Evolutionary conservation across 305 asterid species (phyloP).

Genomic region (Fraxinus platypoda): DNA sequence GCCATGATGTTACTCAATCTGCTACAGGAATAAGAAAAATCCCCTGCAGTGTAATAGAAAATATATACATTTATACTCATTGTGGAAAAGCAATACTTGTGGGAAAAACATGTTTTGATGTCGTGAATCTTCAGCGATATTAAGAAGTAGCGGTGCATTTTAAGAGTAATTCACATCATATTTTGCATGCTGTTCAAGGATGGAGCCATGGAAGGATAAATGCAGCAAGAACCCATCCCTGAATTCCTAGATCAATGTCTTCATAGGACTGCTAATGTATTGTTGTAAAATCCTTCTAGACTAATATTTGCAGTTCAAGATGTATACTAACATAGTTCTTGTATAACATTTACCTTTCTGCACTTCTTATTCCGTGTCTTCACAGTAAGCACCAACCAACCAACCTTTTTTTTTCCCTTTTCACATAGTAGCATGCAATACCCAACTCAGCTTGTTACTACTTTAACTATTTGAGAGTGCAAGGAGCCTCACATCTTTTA

Average conservation of each 20-base stretch:
- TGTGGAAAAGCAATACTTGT: neutral
- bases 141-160: neutral
- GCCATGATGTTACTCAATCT: neutral
- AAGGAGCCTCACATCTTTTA: neutral
- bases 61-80: neutral
- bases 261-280: neutral
- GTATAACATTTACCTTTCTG: no score
- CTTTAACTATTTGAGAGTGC: neutral
- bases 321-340: neutral
- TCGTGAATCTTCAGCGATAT: neutral
- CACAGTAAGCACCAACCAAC: neutral
- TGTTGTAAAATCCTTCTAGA: neutral
- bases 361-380: no score
- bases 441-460: neutral
- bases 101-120: neutral
- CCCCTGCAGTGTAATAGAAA: neutral
- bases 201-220: neutral
- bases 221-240: neutral
- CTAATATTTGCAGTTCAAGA: neutral
- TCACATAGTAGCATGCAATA: no score
- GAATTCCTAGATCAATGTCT: neutral
- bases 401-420: no score
- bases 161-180: neutral
- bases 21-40: neutral
- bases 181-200: neutral